Evolutionary conservation across 495 filamentous ascomycete species (phyloP).

Genomic region (Pseudevernia furfuracea): DNA sequence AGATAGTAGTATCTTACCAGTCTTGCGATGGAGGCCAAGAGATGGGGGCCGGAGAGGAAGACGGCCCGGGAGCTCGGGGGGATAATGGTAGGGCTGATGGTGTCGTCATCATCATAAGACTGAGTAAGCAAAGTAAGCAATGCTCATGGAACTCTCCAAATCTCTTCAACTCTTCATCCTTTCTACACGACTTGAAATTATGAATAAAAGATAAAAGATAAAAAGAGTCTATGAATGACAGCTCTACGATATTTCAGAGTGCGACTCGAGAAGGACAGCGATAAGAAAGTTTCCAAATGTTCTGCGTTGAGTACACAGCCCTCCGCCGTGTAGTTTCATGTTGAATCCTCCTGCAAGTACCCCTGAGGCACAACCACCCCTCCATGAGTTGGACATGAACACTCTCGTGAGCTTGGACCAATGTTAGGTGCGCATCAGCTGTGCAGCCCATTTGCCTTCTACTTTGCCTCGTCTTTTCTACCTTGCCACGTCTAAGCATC

Average conservation of each 20-base stretch:
- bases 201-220: neutral
- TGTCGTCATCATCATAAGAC: neutral
- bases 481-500: neutral
- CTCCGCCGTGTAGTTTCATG: neutral
- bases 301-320: neutral
- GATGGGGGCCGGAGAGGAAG: conserved; percentile 11
- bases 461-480: neutral
- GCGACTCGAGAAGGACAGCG: neutral
- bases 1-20: conserved; percentile 13
- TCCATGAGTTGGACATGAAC: neutral
- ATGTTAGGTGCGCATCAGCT: neutral
- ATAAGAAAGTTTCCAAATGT: neutral
- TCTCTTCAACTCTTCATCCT: neutral
- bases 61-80: neutral
- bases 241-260: neutral
- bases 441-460: neutral
- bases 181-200: neutral
- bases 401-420: neutral
- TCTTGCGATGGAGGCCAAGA: conserved; percentile 20
- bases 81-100: neutral
- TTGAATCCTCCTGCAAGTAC: neutral
- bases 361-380: neutral
- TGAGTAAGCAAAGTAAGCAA: neutral
- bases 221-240: neutral
- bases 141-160: neutral